A percentile compares a stretch with the other conserved stretches of the same genome.
These are phyloP conservation scores for Brasenia schreberi DNA, from an alignment of 164 flowering plant genomes.

Conservation along the genomic window DNA sequence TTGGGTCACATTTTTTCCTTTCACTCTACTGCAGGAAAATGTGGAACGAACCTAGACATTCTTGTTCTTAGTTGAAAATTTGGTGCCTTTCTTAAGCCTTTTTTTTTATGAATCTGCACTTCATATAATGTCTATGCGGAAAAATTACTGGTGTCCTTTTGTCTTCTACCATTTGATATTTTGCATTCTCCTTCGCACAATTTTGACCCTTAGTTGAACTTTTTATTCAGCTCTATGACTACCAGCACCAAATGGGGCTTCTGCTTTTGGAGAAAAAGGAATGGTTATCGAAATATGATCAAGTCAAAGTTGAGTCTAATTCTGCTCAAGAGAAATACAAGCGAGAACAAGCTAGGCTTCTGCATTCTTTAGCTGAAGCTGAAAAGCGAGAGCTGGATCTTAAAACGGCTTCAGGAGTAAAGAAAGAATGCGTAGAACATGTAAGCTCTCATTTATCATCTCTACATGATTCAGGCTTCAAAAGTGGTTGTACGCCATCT, in stretches of 20 bases:
- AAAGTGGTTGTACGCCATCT: no score
- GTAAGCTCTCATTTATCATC: constrained; percentile 22
- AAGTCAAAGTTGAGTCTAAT: constrained; percentile 44
- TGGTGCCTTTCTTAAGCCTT: neutral
- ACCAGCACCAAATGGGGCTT: constrained; percentile 91
- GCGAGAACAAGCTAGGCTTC: constrained; percentile 46
- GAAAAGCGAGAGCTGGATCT: constrained; percentile 65
- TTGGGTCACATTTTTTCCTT: no score
- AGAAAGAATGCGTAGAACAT: constrained; percentile 72
- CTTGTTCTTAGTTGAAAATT: neutral
- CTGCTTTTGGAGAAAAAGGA: constrained; percentile 82
- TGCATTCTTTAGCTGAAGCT: constrained; percentile 62
- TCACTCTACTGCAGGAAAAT: neutral
- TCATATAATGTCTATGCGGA: no score
- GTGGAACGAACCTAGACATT: neutral
- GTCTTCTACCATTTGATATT: neutral
- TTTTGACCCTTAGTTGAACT: neutral
- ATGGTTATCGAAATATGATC: constrained; percentile 55
- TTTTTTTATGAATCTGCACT: no score
- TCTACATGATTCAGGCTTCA: no score
- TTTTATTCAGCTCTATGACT: constrained; percentile 47
- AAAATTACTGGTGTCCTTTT: no score
- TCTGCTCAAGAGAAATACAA: constrained; percentile 35
- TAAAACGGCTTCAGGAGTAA: constrained; percentile 68
- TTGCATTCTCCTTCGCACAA: neutral